phyloP scores from a whole-genome alignment of 208 protist species.

The Leptomonas seymouri region DNA sequence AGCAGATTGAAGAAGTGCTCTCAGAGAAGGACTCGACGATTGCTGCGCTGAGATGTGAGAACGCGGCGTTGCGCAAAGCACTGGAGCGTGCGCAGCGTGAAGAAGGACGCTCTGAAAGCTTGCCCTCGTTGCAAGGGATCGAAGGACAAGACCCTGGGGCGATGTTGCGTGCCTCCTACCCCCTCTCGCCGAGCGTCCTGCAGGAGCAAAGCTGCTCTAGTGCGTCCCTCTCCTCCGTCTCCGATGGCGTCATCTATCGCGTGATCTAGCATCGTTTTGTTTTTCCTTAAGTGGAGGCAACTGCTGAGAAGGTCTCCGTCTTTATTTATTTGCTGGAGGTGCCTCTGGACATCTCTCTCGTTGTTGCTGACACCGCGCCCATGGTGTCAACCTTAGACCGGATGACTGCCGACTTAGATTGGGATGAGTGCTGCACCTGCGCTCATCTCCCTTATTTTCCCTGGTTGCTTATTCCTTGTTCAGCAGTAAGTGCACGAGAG shows the following conservation, averaged over 20 bases:
- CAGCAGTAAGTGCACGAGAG: no score
- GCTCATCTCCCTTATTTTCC: no score
- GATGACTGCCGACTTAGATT: no score
- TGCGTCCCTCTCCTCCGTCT: conserved; percentile 12
- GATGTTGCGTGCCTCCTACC: background rate
- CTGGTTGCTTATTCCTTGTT: no score
- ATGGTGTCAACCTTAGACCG: no score
- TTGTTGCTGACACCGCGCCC: no score
- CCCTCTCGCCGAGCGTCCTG: conserved; percentile 27
- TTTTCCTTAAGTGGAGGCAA: no score
- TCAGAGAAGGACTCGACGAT: conserved; percentile 49
- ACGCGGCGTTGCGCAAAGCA: conserved; percentile 32
- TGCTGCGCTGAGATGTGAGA: conserved; percentile 47
- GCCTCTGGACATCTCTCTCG: no score
- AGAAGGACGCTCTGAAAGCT: background rate
- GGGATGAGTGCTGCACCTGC: no score
- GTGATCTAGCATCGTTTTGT: background rate
- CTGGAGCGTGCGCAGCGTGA: conserved; percentile 9
- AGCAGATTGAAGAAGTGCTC: conserved; percentile 46
- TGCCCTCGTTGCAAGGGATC: background rate
- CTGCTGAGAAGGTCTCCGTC: no score
- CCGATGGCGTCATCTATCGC: background rate
- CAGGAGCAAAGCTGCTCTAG: conserved; percentile 18
- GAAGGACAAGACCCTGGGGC: background rate
- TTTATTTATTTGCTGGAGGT: no score